Percentiles rank a stretch among this genome's conserved stretches.
phyloP scores from a whole-genome alignment of 371 early-diverging fungal genomes.

The Mortierella sp. region DNA sequence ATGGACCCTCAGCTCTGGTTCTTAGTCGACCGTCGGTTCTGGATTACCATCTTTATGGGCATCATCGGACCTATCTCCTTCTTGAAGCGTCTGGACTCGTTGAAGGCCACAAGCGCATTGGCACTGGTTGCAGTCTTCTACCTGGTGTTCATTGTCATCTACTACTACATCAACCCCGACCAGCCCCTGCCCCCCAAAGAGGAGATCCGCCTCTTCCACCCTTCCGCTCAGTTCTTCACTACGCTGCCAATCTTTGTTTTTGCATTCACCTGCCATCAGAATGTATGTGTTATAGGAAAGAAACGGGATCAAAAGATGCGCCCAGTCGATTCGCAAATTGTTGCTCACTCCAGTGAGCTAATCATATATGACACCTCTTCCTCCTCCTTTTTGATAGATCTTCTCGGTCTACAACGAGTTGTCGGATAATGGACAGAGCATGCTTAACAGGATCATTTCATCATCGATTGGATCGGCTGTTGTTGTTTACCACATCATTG shows the following conservation, averaged over 20 bases:
- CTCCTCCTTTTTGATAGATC: constrained; percentile 63
- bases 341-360: constrained; percentile 15
- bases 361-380: constrained; percentile 9
- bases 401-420: constrained; percentile 96
- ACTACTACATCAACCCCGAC: constrained; percentile 74
- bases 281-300: constrained; percentile 65
- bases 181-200: constrained; percentile 61
- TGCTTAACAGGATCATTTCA: constrained; percentile 75
- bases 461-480: constrained; percentile 87
- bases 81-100: constrained; percentile 89
- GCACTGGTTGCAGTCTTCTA: constrained; percentile 94
- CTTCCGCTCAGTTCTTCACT: constrained; percentile 79
- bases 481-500: constrained; percentile 91
- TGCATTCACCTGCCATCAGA: constrained; percentile 98
- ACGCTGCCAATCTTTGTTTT: constrained; percentile 98
- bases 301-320: background rate
- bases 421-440: constrained; percentile 78
- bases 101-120: constrained; percentile 94
- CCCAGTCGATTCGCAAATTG: background rate
- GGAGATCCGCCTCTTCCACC: constrained; percentile 65
- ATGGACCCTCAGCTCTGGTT: constrained; percentile 43
- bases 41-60: constrained; percentile 88
- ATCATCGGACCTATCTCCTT: constrained; percentile 86
- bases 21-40: constrained; percentile 78
- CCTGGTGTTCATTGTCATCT: constrained; percentile 89